Evolutionary conservation across 345 rosid genomes (phyloP), one percentile per base, ranked within the genome.

Genomic region (Ricinus communis): DNA sequence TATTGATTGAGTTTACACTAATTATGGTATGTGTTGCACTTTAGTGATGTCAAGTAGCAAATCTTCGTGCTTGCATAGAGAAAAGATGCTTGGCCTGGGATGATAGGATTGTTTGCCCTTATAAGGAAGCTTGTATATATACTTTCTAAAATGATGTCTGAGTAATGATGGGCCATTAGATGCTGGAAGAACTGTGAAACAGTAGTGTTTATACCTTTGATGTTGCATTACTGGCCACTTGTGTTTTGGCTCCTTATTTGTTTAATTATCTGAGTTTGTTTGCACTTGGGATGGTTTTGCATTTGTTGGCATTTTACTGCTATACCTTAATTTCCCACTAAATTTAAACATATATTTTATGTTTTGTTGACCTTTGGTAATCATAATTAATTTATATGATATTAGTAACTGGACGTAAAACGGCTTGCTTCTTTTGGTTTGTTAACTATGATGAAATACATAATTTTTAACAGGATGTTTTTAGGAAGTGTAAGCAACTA

Each of bases 401-500:
- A 5, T 47, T 30, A 59, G 7, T 47, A 60, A 21, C 28, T 53
- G 22, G 8, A 52, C n/a, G 19, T 13, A 15, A 14, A 49, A 9
- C 13, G 30, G 16, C 36, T 9, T 56, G n/a, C 15, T 28, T 56
- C 25, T 38, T 57, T 27, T 7, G 28, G 8, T 57, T 21, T 27
- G 62, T 38, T 57, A 57, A 56, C 53, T 2, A 5, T 15, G 70
- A 30, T 53, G 7, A 68, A 66, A 73, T 40, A 30, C 40, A 14
- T 55, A 65, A 28, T 56, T 33, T 66, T 66, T 18, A 62, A 74
- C 83, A 91, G 98, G 79, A 93, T 93, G 97, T 89, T 93, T 81
- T 59, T 91, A 81, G 98, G 97, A 83, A 93, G 97, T 59, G 97
- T 93, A 69, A 93, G 98, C 88, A 91, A 87, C 87, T 91, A 87